Evolutionary conservation across 208 protist species (phyloP), one percentile per base, ranked within the genome.

Genomic region (Perkinsela sp.): DNA sequence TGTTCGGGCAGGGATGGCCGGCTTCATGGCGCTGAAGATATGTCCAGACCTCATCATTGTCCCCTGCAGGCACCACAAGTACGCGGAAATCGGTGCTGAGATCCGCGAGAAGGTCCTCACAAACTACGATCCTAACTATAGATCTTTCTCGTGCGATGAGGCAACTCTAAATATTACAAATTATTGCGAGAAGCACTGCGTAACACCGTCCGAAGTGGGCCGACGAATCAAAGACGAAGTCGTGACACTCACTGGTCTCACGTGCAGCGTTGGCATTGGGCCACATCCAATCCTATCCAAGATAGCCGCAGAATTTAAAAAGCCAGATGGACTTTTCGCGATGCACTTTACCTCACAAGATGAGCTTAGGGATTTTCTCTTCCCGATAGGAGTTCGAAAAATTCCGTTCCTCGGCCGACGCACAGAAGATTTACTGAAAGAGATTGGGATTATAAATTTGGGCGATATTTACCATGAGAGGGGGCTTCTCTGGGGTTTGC

Each of bases 1-100:
- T 31, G 91, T 97, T 30, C 85, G 93, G 32, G 84, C 82, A 28
- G 93, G 91, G 2, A 97, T 97, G 93, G 90, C 92, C 0, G 92
- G 92, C 28, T 96, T 92, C 76, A 94, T 96, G 71, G 90, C 80
- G 31, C 70, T 76, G 67, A 81, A 85, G 68, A 79, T 94, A 16
- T 96, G 90, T 72, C 87, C 85, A 1, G 75, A 85, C 15, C 75
- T 95, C 28, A 78, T 85, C 32, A 89, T 95, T 68, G 84, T 94
- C 16, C 78, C 77, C 28, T 77, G 73, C 15, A 77, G 90, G 75
- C 90, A 92, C 72, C 71, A 75, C 1, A 75, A 83, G 66, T 92
- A 93, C 78, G 73, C 75, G 67, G 77, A 76, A 22, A 80, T 85
- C 69, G 80, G 81, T 0, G 78, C 79, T 15, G 72, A 75, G 1